Conservation (phyloP, 1,139 yeast genomes). For the Kodamaea ohmeri region DNA sequence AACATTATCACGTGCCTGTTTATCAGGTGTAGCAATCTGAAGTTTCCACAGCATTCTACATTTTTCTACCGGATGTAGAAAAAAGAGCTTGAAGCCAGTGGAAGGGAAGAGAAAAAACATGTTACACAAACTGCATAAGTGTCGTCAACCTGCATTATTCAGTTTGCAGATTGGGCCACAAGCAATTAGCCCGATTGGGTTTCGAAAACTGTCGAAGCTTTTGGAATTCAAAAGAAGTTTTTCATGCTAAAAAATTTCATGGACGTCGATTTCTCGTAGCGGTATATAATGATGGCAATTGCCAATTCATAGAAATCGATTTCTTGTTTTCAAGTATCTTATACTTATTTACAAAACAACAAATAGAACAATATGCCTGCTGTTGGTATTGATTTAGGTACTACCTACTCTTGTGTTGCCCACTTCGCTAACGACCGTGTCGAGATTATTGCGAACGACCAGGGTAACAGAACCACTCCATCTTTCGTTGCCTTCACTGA, state of each 20-base stretch:
- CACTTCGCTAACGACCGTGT: conserved; percentile 70
- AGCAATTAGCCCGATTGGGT: conserved; percentile 4
- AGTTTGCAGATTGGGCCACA: neutral
- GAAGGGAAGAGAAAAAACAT: neutral
- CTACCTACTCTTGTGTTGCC: conserved; percentile 83
- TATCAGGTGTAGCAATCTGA: too few species aligned
- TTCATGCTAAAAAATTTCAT: conserved; percentile 12
- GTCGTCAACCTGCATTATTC: conserved; percentile 2
- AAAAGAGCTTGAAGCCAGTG: neutral
- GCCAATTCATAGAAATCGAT: conserved; percentile 10
- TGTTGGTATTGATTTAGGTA: conserved; percentile 83
- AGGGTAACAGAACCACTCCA: conserved; percentile 72
- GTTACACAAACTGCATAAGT: conserved; percentile 1
- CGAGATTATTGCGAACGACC: conserved; percentile 68
- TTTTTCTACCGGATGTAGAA: too few species aligned
- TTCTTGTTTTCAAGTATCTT: conserved; percentile 8
- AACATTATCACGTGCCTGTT: too few species aligned
- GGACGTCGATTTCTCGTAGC: conserved; percentile 12
- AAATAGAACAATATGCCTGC: conserved; percentile 40
- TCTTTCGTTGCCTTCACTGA: conserved; percentile 69
- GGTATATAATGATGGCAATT: conserved; percentile 12
- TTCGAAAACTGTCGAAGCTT: conserved; percentile 13
- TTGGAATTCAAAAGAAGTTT: conserved; percentile 17
- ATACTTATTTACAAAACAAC: conserved; percentile 1
- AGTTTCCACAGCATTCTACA: too few species aligned